Conservation (phyloP, 345 rosid genomes). For the Eucalyptus paniculata region DNA sequence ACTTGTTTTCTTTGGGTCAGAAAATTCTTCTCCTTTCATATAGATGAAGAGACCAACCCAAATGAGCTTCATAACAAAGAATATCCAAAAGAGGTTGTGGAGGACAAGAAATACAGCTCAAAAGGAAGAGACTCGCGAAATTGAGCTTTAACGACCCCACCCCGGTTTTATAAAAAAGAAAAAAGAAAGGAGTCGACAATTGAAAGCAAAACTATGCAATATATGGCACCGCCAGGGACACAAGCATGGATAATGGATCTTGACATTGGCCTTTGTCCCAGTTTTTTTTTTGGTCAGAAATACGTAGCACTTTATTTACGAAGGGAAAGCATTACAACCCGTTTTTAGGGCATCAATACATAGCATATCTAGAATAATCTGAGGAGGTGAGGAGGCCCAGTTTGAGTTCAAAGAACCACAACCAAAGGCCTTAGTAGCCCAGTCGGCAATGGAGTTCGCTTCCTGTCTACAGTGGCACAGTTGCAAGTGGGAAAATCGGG, state of each 20-base stretch:
- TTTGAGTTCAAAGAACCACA: no score
- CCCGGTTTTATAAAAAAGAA: no score
- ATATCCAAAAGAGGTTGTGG: background rate
- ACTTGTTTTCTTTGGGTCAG: background rate
- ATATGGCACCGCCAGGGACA: background rate
- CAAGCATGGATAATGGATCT: background rate
- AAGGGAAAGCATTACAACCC: no score
- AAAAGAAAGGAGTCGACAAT: background rate
- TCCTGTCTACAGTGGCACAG: no score
- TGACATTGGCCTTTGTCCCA: background rate
- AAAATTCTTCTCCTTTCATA: background rate
- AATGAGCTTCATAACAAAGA: background rate
- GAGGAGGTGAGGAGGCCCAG: no score
- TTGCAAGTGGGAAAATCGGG: no score
- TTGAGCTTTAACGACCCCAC: background rate
- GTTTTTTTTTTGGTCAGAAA: background rate
- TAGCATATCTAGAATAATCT: no score
- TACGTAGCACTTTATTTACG: no score
- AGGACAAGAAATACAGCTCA: background rate
- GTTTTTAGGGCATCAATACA: no score
- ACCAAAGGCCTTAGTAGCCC: no score
- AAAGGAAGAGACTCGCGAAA: background rate
- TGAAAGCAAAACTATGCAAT: background rate
- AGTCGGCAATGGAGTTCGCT: no score
- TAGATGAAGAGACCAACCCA: background rate